Conservation (phyloP, 306 rosid genomes). For the Quercus parvula region DNA sequence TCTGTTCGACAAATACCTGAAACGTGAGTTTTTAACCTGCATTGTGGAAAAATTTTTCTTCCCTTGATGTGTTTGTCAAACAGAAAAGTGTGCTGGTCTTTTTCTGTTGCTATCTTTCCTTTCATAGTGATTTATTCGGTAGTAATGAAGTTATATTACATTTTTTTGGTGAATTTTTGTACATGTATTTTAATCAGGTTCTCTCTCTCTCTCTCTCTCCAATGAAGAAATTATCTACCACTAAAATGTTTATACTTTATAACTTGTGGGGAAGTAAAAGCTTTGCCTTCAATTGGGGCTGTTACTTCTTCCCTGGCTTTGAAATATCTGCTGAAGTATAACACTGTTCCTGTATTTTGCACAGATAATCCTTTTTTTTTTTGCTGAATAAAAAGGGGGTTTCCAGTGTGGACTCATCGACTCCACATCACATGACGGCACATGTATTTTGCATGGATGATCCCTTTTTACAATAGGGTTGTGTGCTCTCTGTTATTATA, state of each 20-base stretch:
- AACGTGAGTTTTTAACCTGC: conserved; percentile 37
- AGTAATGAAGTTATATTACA: no score
- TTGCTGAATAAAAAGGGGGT: no score
- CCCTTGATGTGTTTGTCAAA: neutral
- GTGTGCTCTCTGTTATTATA: neutral
- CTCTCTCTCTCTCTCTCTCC: no score
- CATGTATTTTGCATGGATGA: no score
- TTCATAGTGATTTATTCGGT: neutral
- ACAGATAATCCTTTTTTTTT: no score
- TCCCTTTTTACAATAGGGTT: neutral
- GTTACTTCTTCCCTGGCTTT: neutral
- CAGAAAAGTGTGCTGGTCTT: neutral
- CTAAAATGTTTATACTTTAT: neutral
- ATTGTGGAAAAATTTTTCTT: neutral
- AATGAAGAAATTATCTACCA: no score
- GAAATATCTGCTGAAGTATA: no score
- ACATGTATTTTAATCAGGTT: no score
- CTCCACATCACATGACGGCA: no score
- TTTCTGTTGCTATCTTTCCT: neutral
- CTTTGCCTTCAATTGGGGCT: neutral
- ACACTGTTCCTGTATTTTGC: no score
- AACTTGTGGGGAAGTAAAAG: neutral
- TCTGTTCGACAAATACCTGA: conserved; percentile 53
- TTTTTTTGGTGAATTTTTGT: no score
- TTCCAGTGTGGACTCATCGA: no score